Base-by-base conservation (phyloP, 1,139 yeast genomes). In the Lodderomyces elongisporus region DNA sequence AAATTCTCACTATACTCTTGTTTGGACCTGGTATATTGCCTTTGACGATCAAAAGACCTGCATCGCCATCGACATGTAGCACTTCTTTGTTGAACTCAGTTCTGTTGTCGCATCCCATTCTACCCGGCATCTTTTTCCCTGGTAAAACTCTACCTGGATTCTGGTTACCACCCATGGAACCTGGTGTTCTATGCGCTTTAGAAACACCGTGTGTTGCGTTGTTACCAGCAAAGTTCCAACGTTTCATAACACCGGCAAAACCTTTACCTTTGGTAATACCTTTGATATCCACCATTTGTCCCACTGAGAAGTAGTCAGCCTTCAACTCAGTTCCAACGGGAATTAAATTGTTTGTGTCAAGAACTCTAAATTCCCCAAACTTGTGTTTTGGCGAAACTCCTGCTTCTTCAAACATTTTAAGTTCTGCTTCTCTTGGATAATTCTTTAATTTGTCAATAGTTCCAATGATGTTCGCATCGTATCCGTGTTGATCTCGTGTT, bases 91-190 rank as follows among this genome's bases (percentile, higher is more conserved):
- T 88, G 54, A 78, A 85, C 23, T 79, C 76, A 4, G 98, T 91
- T 44, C 77, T 74, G 47, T 68, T 71, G 39, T 74, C 69, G 41
- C 75, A 79, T 45, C 98, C 98, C 94, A 89, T 83, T 60, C 85
- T 84, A 45, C 98, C 98, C 21, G 98, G 95, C 97, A 93, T 89
- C 63, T 88, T 91, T 68, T 87, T 89, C 25, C 96, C 97, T 12
- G 97, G 97, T 43, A 88, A 70, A 35, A 88, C 88, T 67, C 99
- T 82, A 53, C 96, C 97, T 3, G 98, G 98, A 43, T 83, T 83
- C 54, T 89, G 91, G 56, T 85, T 83, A 62, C 85, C 84, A 72
- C 99, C 99, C 55, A 83, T 88, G 28, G 96, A 89, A 73, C 99
- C 99, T 48, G 95, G 95, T 35, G 89, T 81, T 72, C 99, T 82